Evolutionary conservation across 306 rosid species (phyloP).

Genomic region (Sechiopsis laciniata): DNA sequence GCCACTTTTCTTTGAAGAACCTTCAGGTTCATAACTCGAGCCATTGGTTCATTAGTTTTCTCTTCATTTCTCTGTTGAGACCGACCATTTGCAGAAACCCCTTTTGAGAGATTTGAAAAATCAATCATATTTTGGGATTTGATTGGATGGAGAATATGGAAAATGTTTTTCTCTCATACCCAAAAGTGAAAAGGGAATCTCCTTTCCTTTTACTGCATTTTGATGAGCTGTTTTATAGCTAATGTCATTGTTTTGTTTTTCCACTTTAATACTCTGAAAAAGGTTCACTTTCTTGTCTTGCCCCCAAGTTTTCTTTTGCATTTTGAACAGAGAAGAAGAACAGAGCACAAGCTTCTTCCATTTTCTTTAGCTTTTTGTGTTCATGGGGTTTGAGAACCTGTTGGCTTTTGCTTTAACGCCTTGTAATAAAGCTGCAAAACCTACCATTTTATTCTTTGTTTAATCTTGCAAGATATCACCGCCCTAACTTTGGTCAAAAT

Average conservation of each 20-base stretch:
- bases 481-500: constrained; percentile 65
- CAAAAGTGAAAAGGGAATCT: constrained; percentile 85
- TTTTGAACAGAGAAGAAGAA: constrained; percentile 19
- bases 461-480: constrained; percentile 75
- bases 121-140: constrained; percentile 19
- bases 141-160: constrained; percentile 34
- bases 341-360: constrained; percentile 29
- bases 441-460: constrained; percentile 73
- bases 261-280: constrained; percentile 86
- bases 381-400: constrained; percentile 50
- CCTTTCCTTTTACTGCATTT: constrained; percentile 55
- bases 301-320: constrained; percentile 23
- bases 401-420: constrained; percentile 63
- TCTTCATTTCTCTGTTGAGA: constrained; percentile 13
- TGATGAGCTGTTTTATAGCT: constrained; percentile 67
- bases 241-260: constrained; percentile 45
- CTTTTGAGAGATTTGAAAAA: constrained; percentile 1
- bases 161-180: constrained; percentile 34
- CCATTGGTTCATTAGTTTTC: constrained; percentile 7
- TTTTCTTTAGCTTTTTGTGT: constrained; percentile 44
- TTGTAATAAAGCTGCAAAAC: constrained; percentile 69
- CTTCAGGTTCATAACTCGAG: constrained; percentile 26
- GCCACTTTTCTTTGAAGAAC: constrained; percentile 6
- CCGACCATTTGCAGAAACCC: constrained; percentile 15
- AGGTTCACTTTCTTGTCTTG: constrained; percentile 80